Evolutionary conservation across 306 rosid species (phyloP).

Genomic region (Prinsepia uniflora): DNA sequence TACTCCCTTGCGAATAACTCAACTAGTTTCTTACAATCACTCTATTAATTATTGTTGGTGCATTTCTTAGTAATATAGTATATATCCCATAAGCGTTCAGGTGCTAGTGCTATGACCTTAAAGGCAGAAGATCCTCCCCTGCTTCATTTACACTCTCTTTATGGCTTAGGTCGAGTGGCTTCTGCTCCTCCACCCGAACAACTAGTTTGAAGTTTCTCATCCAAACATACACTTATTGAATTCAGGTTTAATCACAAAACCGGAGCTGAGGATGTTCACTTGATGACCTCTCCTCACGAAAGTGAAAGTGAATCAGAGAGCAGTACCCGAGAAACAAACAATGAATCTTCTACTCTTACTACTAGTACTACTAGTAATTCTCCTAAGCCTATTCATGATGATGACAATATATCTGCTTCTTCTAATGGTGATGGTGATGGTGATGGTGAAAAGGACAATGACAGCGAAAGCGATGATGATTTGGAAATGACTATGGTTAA

Average conservation of each 20-base stretch:
- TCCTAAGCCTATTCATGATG: not conserved
- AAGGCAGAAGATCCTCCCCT: too few relatives aligned
- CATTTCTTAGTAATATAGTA: too few relatives aligned
- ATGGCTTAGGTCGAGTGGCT: too few relatives aligned
- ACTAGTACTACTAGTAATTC: not conserved
- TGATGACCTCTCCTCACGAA: conserved; percentile 54
- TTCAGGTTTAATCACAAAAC: conserved; percentile 88
- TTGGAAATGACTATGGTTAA: conserved; percentile 83
- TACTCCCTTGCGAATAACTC: too few relatives aligned
- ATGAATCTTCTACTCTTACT: conserved; percentile 6
- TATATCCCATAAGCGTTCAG: too few relatives aligned
- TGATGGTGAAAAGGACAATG: conserved; percentile 7
- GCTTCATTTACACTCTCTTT: too few relatives aligned
- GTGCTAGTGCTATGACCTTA: too few relatives aligned
- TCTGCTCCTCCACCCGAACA: too few relatives aligned
- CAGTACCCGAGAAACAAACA: not conserved
- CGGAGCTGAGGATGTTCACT: conserved; percentile 84
- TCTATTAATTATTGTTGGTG: too few relatives aligned
- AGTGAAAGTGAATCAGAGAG: conserved; percentile 29
- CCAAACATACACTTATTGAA: conserved; percentile 4
- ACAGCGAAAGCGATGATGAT: conserved; percentile 35
- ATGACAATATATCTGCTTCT: not conserved
- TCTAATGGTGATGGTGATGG: conserved; percentile 31
- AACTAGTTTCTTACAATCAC: too few relatives aligned
- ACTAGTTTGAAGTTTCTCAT: not conserved